phyloP scores from a whole-genome alignment of 768 basidiomycete genomes.

The Leccinum arenicola region DNA sequence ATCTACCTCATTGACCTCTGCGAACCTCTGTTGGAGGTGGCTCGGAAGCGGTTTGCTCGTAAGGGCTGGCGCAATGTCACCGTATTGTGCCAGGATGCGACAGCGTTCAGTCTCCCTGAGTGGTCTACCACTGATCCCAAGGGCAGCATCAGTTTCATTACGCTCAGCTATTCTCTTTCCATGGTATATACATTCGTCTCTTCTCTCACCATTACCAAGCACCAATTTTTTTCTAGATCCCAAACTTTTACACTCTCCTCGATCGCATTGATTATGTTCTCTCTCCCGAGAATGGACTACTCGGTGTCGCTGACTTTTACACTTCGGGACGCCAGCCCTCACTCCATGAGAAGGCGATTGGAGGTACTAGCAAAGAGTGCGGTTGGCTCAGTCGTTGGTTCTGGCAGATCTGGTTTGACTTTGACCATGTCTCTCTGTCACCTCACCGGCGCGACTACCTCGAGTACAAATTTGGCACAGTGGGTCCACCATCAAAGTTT shows the following conservation, averaged over 20 bases:
- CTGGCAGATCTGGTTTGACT: slow-evolving; percentile 73
- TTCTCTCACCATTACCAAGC: not conserved
- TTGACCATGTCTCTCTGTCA: slow-evolving; percentile 51
- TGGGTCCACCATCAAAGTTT: slow-evolving; percentile 26
- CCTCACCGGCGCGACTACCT: slow-evolving; percentile 67
- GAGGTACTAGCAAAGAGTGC: slow-evolving; percentile 56
- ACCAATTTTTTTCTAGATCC: slow-evolving; percentile 39
- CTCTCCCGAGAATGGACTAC: slow-evolving; percentile 53
- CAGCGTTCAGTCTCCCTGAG: slow-evolving; percentile 61
- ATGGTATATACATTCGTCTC: slow-evolving; percentile 37
- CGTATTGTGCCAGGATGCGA: slow-evolving; percentile 71
- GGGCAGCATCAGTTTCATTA: slow-evolving; percentile 54
- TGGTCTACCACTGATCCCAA: slow-evolving; percentile 49
- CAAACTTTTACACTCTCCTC: slow-evolving; percentile 61
- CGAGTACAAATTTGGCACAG: slow-evolving; percentile 76
- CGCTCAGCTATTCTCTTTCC: slow-evolving; percentile 56
- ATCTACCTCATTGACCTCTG: slow-evolving; percentile 75
- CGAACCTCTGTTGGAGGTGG: slow-evolving; percentile 67
- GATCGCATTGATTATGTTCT: slow-evolving; percentile 68
- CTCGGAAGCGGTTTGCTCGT: slow-evolving; percentile 60
- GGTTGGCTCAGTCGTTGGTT: slow-evolving; percentile 72
- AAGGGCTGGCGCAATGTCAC: slow-evolving; percentile 74
- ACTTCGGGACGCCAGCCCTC: slow-evolving; percentile 55
- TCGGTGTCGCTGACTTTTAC: slow-evolving; percentile 76
- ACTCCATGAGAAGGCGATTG: slow-evolving; percentile 59